Base-by-base conservation (phyloP, 2,329 filamentous ascomycete genomes). In the Sporothrix brunneoviolacea region DNA sequence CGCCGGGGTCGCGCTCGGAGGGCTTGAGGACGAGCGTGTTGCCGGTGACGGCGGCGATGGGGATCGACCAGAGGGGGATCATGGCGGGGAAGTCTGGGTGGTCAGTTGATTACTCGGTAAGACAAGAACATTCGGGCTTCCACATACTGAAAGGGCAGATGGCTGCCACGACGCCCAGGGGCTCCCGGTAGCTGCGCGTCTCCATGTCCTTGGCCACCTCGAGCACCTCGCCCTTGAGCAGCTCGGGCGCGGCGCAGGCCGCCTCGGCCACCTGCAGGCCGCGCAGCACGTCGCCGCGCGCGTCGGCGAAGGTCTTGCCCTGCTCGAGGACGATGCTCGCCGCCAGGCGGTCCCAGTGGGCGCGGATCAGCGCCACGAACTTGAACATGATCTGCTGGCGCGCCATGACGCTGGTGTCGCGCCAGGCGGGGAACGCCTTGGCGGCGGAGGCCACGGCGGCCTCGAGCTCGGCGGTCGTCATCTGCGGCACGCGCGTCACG, bases 121-220 rank as follows among this genome's bases (percentile, higher is more conserved):
- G n/a, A n/a, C n/a, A n/a, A n/a, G n/a, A n/a, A n/a, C n/a, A n/a
- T n/a, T n/a, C n/a, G n/a, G n/a, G n/a, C n/a, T n/a, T n/a, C n/a
- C 39, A 70, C 83, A 67, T 66, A 88, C 84, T 93, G 65, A 91
- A 93, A 3, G 88, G 88, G 74, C 88, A 91, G 60, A 93, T 93
- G 52, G 88, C 86, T 52, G 88, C 86, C 37, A 86, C 82, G 35
- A 93, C 83, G 50, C 88, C 88, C 62, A 93, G 70, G 53, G 88
- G 87, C 75, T 93, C 88, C 55, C 81, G 79, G 67, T 93, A 93
- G 52, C 80, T 85, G 63, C 86, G 74, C 30, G 88, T 93, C 74
- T 93, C 88, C 88, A 93, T 93, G 62, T 91, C 87, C 75, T 88
- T 91, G 49, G 87, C 80, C 10, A 93, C 88, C 72, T 93, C 87